Conservation (phyloP, 2,329 filamentous ascomycete species). For the Calonectria hawksworthii region DNA sequence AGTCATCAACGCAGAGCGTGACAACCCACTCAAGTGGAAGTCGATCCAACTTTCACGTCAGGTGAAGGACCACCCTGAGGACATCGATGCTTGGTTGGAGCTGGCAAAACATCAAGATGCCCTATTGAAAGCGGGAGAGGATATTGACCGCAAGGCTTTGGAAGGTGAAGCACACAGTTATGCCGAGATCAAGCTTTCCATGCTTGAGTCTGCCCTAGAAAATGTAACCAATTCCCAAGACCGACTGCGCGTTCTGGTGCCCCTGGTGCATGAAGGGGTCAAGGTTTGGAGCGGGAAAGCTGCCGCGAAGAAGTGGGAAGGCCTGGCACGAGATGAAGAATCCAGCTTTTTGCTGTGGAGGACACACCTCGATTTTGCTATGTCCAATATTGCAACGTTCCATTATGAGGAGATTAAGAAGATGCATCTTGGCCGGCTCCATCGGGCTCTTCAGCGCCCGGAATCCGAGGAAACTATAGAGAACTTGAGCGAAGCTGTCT, state of each 20-base stretch:
- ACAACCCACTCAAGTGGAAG: conserved; percentile 64
- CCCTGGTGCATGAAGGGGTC: conserved; percentile 80
- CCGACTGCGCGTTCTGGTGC: conserved; percentile 73
- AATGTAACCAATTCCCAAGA: conserved; percentile 63
- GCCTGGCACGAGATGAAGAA: conserved; percentile 50
- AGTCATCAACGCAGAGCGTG: conserved; percentile 48
- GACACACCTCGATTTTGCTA: conserved; percentile 78
- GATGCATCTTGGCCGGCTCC: conserved; percentile 69
- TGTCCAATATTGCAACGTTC: conserved; percentile 77
- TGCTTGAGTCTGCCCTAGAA: conserved; percentile 82
- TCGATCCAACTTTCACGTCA: conserved; percentile 73
- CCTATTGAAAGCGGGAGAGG: conserved; percentile 68
- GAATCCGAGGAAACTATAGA: not conserved
- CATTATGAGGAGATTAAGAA: conserved; percentile 75
- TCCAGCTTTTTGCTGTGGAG: conserved; percentile 75
- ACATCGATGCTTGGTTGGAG: conserved; percentile 81
- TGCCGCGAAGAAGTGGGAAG: conserved; percentile 75
- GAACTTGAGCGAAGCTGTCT: conserved; percentile 60
- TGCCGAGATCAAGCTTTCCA: conserved; percentile 83
- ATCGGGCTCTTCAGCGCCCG: conserved; percentile 28
- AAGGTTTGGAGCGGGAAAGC: conserved; percentile 79
- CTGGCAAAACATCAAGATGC: conserved; percentile 84
- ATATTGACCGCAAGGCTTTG: conserved; percentile 60
- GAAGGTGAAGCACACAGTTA: conserved; percentile 76
- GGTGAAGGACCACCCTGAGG: conserved; percentile 75